Percentiles rank a stretch among this genome's conserved stretches.
These are phyloP conservation scores for Diaporthe ilicicola DNA, from an alignment of 2,329 filamentous ascomycete species.

Conservation along the genomic window DNA sequence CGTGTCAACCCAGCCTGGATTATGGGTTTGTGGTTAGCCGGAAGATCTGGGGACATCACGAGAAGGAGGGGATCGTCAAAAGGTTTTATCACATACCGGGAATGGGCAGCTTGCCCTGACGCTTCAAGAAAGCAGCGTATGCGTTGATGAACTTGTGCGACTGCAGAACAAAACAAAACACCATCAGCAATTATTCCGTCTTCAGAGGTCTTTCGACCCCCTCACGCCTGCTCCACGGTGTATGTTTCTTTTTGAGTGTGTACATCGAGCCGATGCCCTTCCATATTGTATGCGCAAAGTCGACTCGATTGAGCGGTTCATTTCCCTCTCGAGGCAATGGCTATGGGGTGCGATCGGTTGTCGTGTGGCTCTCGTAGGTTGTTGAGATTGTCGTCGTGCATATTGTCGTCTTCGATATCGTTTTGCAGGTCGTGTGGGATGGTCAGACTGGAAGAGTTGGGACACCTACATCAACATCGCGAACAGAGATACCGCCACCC, in stretches of 20 bases:
- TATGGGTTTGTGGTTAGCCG: background rate
- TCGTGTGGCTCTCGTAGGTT: slow-evolving; percentile 5
- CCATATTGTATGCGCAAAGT: slow-evolving; percentile 28
- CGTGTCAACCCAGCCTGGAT: slow-evolving; percentile 94
- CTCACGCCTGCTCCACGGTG: slow-evolving; percentile 71
- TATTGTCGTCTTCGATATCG: background rate
- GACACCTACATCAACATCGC: slow-evolving; percentile 83
- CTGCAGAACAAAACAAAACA: slow-evolving; percentile 56
- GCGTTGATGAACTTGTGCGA: slow-evolving; percentile 89
- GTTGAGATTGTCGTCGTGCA: background rate
- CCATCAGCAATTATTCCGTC: slow-evolving; percentile 75
- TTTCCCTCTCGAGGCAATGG: slow-evolving; percentile 7
- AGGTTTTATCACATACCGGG: slow-evolving; percentile 77
- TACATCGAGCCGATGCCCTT: slow-evolving; percentile 39
- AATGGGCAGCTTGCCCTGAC: slow-evolving; percentile 91
- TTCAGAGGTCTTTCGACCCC: slow-evolving; percentile 77
- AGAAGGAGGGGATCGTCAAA: background rate
- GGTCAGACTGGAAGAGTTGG: slow-evolving; percentile 41
- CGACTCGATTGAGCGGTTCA: slow-evolving; percentile 1
- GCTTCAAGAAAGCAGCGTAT: slow-evolving; percentile 91
- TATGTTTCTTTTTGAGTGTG: slow-evolving; percentile 36
- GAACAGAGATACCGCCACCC: slow-evolving; percentile 81
- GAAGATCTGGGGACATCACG: background rate
- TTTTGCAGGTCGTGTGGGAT: slow-evolving; percentile 34
- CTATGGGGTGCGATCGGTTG: slow-evolving; percentile 24